Conservation (phyloP, 306 rosid species). For the Elaeagnus macrophylla region DNA sequence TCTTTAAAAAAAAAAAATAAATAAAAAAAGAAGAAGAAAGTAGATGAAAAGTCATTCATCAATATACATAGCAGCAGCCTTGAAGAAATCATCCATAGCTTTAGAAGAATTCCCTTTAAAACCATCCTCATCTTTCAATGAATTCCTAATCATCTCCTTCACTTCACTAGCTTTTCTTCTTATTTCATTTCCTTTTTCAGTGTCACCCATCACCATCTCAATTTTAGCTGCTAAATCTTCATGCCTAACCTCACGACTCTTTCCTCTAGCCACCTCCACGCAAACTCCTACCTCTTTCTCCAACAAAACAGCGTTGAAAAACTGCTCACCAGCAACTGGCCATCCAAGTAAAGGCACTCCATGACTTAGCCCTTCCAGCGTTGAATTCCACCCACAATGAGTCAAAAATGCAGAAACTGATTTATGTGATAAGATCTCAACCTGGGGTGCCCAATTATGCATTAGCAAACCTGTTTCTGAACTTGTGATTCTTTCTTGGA, state of each 20-base stretch:
- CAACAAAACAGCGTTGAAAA: constrained; percentile 43
- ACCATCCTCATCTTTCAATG: constrained; percentile 23
- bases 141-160: constrained; percentile 20
- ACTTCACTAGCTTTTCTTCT: constrained; percentile 31
- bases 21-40: too few relatives aligned
- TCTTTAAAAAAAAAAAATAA: too few relatives aligned
- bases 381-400: constrained; percentile 85
- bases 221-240: constrained; percentile 34
- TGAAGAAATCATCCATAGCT: constrained; percentile 43
- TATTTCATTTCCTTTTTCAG: constrained; percentile 32
- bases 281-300: constrained; percentile 56
- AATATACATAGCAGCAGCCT: constrained; percentile 21
- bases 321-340: constrained; percentile 78
- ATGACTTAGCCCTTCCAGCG: constrained; percentile 44
- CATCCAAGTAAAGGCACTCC: constrained; percentile 72
- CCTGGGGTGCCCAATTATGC: constrained; percentile 64
- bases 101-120: constrained; percentile 34
- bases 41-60: too few relatives aligned
- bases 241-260: constrained; percentile 32
- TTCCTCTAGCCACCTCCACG: constrained; percentile 66
- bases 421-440: constrained; percentile 47
- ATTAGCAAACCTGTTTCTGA: constrained; percentile 37
- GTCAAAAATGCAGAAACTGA: constrained; percentile 44
- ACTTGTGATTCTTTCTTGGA: constrained; percentile 15
- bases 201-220: constrained; percentile 36